Evolutionary conservation across 345 rosid genomes (phyloP).

Genomic region (Eucalyptus brandiana): DNA sequence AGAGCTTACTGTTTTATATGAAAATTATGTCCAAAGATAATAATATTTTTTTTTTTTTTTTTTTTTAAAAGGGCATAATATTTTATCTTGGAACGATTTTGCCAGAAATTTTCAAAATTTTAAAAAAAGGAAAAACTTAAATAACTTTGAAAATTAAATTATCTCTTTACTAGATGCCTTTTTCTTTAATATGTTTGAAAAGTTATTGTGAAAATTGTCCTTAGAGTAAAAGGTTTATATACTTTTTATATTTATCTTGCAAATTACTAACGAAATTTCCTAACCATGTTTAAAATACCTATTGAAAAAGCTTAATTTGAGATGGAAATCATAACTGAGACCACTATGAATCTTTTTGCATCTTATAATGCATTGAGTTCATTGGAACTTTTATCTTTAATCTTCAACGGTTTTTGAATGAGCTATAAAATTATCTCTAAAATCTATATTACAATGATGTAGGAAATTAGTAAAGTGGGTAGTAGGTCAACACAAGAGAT

Average conservation of each 20-base stretch:
- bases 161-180: fast-evolving
- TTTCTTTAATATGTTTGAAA: background rate
- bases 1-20: no score
- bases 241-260: fast-evolving
- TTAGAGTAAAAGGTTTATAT: background rate
- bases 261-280: background rate
- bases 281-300: background rate
- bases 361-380: background rate
- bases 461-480: background rate
- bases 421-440: fast-evolving
- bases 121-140: no score
- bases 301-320: background rate
- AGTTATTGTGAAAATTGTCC: no score
- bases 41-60: no score
- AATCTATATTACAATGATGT: background rate
- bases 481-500: fast-evolving
- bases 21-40: no score
- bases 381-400: background rate
- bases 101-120: background rate
- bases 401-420: fast-evolving
- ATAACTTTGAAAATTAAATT: no score
- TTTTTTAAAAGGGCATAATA: background rate
- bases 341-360: fast-evolving
- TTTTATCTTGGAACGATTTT: background rate
- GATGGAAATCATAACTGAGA: background rate